phyloP scores from a whole-genome alignment of 108 stramenopile genomes.

The Skeletonema costatum region DNA sequence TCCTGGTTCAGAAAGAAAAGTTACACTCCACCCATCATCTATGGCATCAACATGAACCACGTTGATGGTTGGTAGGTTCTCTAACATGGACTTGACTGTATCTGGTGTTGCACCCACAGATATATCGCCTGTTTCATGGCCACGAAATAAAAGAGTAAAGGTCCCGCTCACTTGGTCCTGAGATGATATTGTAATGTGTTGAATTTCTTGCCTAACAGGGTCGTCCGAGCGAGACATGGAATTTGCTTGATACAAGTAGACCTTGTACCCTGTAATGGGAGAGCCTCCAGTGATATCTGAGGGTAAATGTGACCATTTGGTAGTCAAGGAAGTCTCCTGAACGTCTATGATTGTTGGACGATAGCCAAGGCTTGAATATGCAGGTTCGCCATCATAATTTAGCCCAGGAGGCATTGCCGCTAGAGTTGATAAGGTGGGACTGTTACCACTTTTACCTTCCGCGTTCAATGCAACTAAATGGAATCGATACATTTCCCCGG shows the following conservation, averaged over 20 bases:
- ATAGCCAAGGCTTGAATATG: constrained; percentile 24
- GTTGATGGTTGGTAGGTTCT: constrained; percentile 69
- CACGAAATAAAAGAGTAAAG: constrained; percentile 66
- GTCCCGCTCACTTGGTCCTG: constrained; percentile 44
- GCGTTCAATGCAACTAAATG: constrained; percentile 76
- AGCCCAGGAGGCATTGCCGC: constrained; percentile 64
- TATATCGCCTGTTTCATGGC: constrained; percentile 58
- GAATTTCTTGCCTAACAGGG: constrained; percentile 73
- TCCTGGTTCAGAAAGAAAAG: constrained; percentile 75
- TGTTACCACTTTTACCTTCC: constrained; percentile 59
- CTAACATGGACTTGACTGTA: constrained; percentile 53
- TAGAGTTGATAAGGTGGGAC: constrained; percentile 64
- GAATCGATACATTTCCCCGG: constrained; percentile 76
- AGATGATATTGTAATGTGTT: constrained; percentile 51
- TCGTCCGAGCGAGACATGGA: constrained; percentile 69
- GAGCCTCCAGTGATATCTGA: constrained; percentile 56
- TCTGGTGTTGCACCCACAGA: constrained; percentile 43
- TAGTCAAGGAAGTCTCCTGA: constrained; percentile 50
- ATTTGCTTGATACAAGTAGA: constrained; percentile 64
- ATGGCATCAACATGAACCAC: constrained; percentile 56
- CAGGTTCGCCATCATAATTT: constrained; percentile 26
- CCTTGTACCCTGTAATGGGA: constrained; percentile 78
- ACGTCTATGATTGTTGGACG: constrained; percentile 57
- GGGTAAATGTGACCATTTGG: constrained; percentile 63
- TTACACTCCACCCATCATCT: constrained; percentile 61